Evolutionary conservation across 352 stramenopile species (phyloP), one percentile per base, ranked within the genome.

Genomic region (Phytophthora cryptogea): DNA sequence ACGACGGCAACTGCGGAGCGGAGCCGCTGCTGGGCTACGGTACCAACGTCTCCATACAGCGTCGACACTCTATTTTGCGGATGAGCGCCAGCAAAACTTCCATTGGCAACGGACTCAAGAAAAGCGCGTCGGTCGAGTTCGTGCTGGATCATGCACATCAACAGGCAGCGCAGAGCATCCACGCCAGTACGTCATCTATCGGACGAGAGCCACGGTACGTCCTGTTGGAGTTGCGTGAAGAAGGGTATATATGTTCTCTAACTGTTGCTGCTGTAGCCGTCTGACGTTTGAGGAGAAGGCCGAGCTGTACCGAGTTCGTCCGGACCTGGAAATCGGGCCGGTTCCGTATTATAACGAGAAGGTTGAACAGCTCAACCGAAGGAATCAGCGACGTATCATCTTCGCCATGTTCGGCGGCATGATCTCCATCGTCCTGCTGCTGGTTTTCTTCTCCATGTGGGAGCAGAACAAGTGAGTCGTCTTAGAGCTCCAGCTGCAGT

Each of bases 231-330:
- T 43, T 31, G 23, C 47, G 35, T 2, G 10, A 10, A 31, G 35
- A 10, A 3, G 7, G 30, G 32, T 44, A 14, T 44, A 14, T 57
- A 16, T 36, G 6, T 54, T 52, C 5, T 43, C 27, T 54, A 35
- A 53, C 27, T 54, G 32, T 42, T 42, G 51, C 31, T 52, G 40
- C 13, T 37, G 20, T 47, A 90, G 84, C 36, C 75, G 86, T 10
- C 55, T 95, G 47, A 94, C 86, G 14, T 63, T 79, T 14, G 80
- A 91, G 70, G 86, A 95, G 63, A 91, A 89, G 60, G 77, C 83
- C 41, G 86, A 89, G 51, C 73, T 95, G 32, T 95, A 95, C 62
- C 83, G 78, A 64, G 45, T 90, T 47, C 86, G 86, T 5, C 86
- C 86, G 17, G 86, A 95, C 50, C 74, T 95, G 17, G 84, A 92